Evolutionary conservation across 768 basidiomycete species (phyloP).

Genomic region (Mycena kentingensis): DNA sequence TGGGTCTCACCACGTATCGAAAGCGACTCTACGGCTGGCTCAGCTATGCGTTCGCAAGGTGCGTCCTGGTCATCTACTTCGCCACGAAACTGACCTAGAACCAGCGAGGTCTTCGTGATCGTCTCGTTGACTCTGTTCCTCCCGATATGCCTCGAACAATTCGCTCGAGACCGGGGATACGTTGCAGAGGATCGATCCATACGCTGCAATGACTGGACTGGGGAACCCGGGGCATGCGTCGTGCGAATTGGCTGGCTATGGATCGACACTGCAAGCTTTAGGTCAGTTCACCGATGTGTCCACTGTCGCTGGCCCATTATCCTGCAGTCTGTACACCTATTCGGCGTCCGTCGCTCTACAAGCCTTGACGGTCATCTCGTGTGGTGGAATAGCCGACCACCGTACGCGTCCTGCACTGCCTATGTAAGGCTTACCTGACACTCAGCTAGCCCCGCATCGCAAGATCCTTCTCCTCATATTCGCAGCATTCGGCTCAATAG

Average conservation of each 20-base stretch:
- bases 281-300: conserved; percentile 46
- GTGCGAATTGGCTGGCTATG: conserved; percentile 82
- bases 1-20: too few relatives aligned
- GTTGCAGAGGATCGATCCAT: conserved; percentile 64
- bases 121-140: conserved; percentile 81
- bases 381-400: conserved; percentile 89
- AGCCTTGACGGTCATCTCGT: conserved; percentile 92
- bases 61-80: neutral
- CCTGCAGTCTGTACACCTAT: conserved; percentile 76
- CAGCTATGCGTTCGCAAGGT: conserved; percentile 86
- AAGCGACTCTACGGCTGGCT: conserved; percentile 73
- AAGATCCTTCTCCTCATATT: conserved; percentile 78
- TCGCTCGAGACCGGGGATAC: conserved; percentile 86
- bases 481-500: conserved; percentile 67
- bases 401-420: conserved; percentile 52
- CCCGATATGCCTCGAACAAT: conserved; percentile 84
- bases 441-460: conserved; percentile 55
- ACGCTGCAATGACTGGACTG: conserved; percentile 47
- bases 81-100: neutral
- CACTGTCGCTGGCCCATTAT: neutral
- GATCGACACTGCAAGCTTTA: conserved; percentile 92
- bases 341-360: conserved; percentile 88
- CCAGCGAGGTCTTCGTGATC: conserved; percentile 80
- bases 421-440: neutral
- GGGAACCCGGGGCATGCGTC: conserved; percentile 62